These are phyloP conservation scores for Suhomyces bolitotheri DNA, from an alignment of 1,139 yeast genomes.

Conservation along the genomic window DNA sequence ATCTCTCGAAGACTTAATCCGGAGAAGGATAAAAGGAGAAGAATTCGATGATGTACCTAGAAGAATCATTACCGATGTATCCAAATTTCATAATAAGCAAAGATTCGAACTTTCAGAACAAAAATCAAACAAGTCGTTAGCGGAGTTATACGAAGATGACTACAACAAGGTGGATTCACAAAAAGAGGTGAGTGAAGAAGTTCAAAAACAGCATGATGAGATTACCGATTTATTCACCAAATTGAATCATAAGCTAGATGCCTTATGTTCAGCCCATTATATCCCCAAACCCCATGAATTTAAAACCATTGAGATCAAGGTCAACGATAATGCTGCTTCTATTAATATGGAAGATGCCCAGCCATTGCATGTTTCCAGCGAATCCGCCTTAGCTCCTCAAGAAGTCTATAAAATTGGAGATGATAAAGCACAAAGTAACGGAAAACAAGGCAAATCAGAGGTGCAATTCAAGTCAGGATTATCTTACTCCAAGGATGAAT, in stretches of 20 bases:
- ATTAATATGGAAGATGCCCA: conserved; percentile 96
- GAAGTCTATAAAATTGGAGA: conserved; percentile 74
- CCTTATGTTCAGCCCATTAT: conserved; percentile 89
- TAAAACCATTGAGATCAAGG: conserved; percentile 75
- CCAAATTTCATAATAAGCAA: conserved; percentile 53
- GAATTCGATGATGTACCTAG: conserved; percentile 86
- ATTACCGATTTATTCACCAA: conserved; percentile 63
- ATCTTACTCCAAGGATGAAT: conserved; percentile 79
- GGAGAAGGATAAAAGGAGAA: conserved; percentile 70
- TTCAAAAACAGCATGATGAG: conserved; percentile 75
- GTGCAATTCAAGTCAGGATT: conserved; percentile 78
- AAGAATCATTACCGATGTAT: conserved; percentile 63
- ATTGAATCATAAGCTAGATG: conserved; percentile 74
- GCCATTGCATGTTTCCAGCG: conserved; percentile 77
- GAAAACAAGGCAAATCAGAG: conserved; percentile 46
- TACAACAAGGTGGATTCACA: conserved; percentile 52
- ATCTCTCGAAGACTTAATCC: conserved; percentile 81
- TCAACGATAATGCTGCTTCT: conserved; percentile 55
- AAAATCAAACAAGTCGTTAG: conserved; percentile 84
- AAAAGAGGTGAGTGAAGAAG: conserved; percentile 55
- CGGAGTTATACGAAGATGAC: conserved; percentile 90
- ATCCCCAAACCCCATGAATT: conserved; percentile 84
- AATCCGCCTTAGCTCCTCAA: conserved; percentile 89
- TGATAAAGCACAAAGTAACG: conserved; percentile 48
- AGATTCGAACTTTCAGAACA: conserved; percentile 74